Evolutionary conservation across 2,329 filamentous ascomycete species (phyloP).

Genomic region (Phoma sp.): DNA sequence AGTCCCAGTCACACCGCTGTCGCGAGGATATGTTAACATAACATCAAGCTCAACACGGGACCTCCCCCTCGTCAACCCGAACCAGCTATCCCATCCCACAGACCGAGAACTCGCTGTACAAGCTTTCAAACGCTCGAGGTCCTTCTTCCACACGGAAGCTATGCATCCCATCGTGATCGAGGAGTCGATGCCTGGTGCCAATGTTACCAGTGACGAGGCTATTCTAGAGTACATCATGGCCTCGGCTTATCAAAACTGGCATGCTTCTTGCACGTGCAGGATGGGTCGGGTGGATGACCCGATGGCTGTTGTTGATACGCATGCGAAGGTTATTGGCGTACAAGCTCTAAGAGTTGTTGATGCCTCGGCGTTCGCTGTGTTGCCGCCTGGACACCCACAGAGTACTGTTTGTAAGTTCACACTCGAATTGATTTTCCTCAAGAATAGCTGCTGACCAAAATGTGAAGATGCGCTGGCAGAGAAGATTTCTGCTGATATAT

Average conservation of each 20-base stretch:
- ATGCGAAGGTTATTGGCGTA: conserved; percentile 10
- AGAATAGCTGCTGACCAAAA: not conserved
- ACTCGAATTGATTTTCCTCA: not conserved
- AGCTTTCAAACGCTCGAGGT: not conserved
- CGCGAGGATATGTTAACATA: not conserved
- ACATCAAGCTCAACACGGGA: conserved; percentile 24
- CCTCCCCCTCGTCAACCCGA: not conserved
- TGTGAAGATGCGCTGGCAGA: not conserved
- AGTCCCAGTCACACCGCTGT: not conserved
- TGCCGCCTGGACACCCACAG: conserved; percentile 9
- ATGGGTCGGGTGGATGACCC: conserved; percentile 51
- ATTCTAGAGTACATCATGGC: not conserved
- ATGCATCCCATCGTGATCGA: not conserved
- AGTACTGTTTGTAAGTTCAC: conserved; percentile 7
- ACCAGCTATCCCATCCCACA: not conserved
- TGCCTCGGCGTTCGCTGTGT: conserved; percentile 1
- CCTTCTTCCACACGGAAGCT: not conserved
- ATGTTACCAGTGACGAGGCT: not conserved
- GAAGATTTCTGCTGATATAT: not conserved
- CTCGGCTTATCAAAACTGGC: not conserved
- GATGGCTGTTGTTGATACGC: conserved; percentile 40
- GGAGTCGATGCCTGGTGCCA: not conserved
- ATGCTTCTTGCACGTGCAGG: conserved; percentile 63
- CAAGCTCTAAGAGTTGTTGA: conserved; percentile 8
- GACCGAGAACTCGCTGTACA: not conserved